These are phyloP conservation scores for Lepidium didymum DNA, from an alignment of 345 rosid genomes.

Conservation along the genomic window DNA sequence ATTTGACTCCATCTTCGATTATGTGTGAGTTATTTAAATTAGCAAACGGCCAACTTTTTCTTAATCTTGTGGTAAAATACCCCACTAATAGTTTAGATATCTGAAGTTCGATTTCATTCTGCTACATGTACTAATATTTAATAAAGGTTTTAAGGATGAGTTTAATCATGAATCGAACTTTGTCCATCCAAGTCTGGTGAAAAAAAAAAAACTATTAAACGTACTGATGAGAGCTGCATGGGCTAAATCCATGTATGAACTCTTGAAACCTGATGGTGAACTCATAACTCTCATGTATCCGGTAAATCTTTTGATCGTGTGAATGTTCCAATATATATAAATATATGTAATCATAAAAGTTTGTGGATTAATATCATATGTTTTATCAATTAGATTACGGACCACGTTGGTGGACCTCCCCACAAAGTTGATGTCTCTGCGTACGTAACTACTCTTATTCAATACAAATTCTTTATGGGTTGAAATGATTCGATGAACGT, in stretches of 20 bases:
- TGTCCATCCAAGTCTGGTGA: no score
- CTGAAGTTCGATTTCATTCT: no score
- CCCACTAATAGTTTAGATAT: no score
- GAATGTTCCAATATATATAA: background rate
- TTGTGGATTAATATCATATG: background rate
- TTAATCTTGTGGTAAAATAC: no score
- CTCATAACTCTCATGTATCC: constrained; percentile 81
- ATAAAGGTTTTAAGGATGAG: no score
- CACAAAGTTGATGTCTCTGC: constrained; percentile 65
- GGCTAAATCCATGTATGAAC: constrained; percentile 45
- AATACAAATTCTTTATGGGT: no score
- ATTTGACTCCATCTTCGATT: constrained; percentile 59
- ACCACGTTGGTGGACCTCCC: constrained; percentile 82
- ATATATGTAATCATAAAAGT: background rate
- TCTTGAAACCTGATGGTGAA: constrained; percentile 76
- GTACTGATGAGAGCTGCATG: constrained; percentile 48
- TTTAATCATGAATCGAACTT: constrained; percentile 11
- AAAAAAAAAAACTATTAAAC: constrained; percentile 9
- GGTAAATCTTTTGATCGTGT: constrained; percentile 19
- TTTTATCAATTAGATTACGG: constrained; percentile 38
- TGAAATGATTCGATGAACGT: no score
- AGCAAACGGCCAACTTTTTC: no score
- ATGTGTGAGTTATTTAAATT: constrained; percentile 44
- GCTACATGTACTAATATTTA: no score
- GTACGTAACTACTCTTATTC: constrained; percentile 4